Evolutionary conservation across 805 yeast genomes (phyloP).

Genomic region (Candida parachauliodes): DNA sequence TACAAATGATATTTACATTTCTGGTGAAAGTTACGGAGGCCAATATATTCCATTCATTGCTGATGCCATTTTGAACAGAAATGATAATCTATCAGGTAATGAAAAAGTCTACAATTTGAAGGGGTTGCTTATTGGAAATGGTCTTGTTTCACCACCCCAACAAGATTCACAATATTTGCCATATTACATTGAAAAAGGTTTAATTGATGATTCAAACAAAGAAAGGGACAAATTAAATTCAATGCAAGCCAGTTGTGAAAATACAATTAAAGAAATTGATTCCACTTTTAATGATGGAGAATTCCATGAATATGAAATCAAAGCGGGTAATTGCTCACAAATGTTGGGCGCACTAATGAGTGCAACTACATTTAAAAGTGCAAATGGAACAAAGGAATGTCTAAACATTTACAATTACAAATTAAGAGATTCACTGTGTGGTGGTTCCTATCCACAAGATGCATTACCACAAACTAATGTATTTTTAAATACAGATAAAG

Average conservation of each 20-base stretch:
- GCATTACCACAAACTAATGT: slow-evolving; percentile 46
- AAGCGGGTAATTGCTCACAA: slow-evolving; percentile 43
- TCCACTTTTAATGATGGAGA: slow-evolving; percentile 13
- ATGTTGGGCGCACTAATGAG: slow-evolving; percentile 39
- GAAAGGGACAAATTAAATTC: slow-evolving; percentile 38
- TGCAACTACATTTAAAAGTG: slow-evolving; percentile 26
- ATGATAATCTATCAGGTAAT: slow-evolving; percentile 18
- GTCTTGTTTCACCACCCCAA: slow-evolving; percentile 85
- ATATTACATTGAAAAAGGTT: slow-evolving; percentile 57
- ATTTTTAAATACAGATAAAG: slow-evolving; percentile 47
- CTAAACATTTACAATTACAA: slow-evolving; percentile 80
- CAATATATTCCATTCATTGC: slow-evolving; percentile 92
- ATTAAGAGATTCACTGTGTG: slow-evolving; percentile 80
- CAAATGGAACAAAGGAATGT: slow-evolving; percentile 49
- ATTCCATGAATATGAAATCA: slow-evolving; percentile 18
- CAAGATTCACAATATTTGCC: slow-evolving; percentile 81
- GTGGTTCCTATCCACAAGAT: slow-evolving; percentile 85
- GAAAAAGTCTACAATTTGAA: slow-evolving; percentile 42
- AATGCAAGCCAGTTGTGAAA: slow-evolving; percentile 62
- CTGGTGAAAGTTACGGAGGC: slow-evolving; percentile 97
- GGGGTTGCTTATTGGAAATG: slow-evolving; percentile 86
- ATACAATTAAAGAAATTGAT: slow-evolving; percentile 34
- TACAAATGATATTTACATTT: slow-evolving; percentile 63
- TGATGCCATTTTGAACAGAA: slow-evolving; percentile 49
- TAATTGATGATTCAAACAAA: slow-evolving; percentile 43